Conservation (phyloP, 768 basidiomycete species). For the Rickenella mellea region DNA sequence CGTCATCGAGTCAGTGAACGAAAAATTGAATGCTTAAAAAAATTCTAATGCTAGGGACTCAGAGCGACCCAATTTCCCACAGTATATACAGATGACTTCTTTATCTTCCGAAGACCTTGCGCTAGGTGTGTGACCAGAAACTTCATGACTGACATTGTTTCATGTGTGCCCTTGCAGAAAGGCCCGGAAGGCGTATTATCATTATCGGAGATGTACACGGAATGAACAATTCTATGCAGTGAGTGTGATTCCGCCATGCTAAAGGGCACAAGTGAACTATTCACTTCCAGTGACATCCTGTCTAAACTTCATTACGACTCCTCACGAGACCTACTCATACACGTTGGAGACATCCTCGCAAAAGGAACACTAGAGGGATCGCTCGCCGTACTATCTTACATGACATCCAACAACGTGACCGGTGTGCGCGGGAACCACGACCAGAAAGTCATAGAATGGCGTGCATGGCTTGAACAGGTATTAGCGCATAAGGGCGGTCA, state of each 20-base stretch:
- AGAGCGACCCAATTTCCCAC: too few relatives aligned
- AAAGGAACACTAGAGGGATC: conserved; percentile 60
- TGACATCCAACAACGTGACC: conserved; percentile 52
- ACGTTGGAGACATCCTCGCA: conserved; percentile 75
- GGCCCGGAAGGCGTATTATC: conserved; percentile 60
- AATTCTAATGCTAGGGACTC: too few relatives aligned
- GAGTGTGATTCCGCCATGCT: conserved; percentile 15
- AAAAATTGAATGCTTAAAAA: too few relatives aligned
- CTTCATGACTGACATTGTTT: too few relatives aligned
- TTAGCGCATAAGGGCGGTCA: conserved; percentile 29
- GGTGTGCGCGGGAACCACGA: conserved; percentile 95
- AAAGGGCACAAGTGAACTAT: background rate
- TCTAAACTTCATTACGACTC: conserved; percentile 49
- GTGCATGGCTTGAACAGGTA: conserved; percentile 80
- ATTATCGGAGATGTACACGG: conserved; percentile 88
- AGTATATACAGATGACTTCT: too few relatives aligned
- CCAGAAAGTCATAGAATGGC: conserved; percentile 86
- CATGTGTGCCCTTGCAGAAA: too few relatives aligned
- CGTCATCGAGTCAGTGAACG: too few relatives aligned
- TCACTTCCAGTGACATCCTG: conserved; percentile 48
- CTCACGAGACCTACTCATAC: conserved; percentile 58
- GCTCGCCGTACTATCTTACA: conserved; percentile 50
- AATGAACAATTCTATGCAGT: conserved; percentile 62
- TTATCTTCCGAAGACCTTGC: too few relatives aligned
- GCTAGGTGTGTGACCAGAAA: too few relatives aligned